Conservation (phyloP, 495 filamentous ascomycete species). For the Articulospora tetracladia region DNA sequence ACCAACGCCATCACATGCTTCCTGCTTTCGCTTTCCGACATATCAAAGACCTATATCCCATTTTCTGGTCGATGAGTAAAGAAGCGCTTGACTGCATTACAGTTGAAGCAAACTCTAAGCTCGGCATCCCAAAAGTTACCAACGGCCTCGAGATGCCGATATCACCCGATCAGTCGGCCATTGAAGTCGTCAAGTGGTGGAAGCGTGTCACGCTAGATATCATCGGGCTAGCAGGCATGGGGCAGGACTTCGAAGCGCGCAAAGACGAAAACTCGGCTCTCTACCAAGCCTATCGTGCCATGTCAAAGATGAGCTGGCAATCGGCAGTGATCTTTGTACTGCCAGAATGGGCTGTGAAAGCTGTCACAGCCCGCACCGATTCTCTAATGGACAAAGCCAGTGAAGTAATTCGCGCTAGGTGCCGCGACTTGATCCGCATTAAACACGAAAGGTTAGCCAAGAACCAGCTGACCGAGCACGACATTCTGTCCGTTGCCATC, state of each 20-base stretch:
- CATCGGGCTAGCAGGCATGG: constrained; percentile 46
- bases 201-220: constrained; percentile 48
- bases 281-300: constrained; percentile 38
- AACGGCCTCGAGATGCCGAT: too few species aligned
- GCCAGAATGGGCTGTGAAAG: constrained; percentile 35
- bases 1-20: constrained; percentile 42
- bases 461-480: constrained; percentile 29
- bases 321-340: constrained; percentile 38
- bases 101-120: neutral
- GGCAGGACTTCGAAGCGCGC: constrained; percentile 39
- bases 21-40: constrained; percentile 41
- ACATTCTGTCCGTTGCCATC: constrained; percentile 39
- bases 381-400: too few species aligned
- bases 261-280: constrained; percentile 33
- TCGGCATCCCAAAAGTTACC: too few species aligned
- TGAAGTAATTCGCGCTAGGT: too few species aligned
- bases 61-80: constrained; percentile 47
- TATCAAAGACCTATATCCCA: constrained; percentile 38
- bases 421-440: too few species aligned
- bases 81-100: constrained; percentile 37
- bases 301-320: constrained; percentile 20
- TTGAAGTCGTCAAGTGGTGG: constrained; percentile 45
- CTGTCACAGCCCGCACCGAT: constrained; percentile 10
- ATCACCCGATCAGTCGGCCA: too few species aligned
- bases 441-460: constrained; percentile 18